Conservation (phyloP, 495 filamentous ascomycete species). For the Aspergillus asperescens region DNA sequence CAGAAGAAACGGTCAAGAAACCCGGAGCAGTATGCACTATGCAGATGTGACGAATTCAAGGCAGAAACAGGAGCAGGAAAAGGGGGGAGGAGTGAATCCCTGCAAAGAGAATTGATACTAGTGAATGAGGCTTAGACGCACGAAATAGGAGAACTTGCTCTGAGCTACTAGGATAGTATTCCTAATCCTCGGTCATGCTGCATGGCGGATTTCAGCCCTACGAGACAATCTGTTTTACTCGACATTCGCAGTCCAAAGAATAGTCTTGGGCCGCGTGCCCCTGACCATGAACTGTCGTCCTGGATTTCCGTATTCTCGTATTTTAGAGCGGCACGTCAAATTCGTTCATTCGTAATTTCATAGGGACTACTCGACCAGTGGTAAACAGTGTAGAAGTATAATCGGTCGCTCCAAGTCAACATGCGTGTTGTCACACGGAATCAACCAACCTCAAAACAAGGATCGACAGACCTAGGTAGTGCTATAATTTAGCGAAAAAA, state of each 20-base stretch:
- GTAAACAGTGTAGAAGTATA: too few species aligned
- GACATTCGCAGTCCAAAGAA: neutral
- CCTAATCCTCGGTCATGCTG: too few species aligned
- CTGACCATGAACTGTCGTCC: too few species aligned
- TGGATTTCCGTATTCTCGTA: too few species aligned
- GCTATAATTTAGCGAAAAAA: neutral
- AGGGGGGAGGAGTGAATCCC: slow-evolving; percentile 2
- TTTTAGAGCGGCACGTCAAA: neutral
- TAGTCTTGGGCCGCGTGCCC: neutral
- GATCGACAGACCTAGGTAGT: neutral
- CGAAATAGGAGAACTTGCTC: neutral
- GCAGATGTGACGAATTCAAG: neutral
- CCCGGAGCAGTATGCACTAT: neutral
- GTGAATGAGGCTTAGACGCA: slow-evolving; percentile 6
- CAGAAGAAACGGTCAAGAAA: neutral
- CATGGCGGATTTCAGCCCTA: neutral
- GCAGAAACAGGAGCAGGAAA: neutral
- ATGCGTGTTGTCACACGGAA: neutral
- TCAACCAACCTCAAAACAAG: neutral
- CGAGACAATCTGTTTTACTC: neutral
- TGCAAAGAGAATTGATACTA: neutral
- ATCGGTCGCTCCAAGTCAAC: too few species aligned
- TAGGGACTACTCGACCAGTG: neutral
- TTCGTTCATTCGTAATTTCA: too few species aligned
- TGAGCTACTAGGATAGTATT: too few species aligned